A percentile compares a stretch with the other conserved stretches of the same genome.
These are phyloP conservation scores for Solanum sejunctum DNA, from an alignment of 257 asterid species.

Conservation along the genomic window DNA sequence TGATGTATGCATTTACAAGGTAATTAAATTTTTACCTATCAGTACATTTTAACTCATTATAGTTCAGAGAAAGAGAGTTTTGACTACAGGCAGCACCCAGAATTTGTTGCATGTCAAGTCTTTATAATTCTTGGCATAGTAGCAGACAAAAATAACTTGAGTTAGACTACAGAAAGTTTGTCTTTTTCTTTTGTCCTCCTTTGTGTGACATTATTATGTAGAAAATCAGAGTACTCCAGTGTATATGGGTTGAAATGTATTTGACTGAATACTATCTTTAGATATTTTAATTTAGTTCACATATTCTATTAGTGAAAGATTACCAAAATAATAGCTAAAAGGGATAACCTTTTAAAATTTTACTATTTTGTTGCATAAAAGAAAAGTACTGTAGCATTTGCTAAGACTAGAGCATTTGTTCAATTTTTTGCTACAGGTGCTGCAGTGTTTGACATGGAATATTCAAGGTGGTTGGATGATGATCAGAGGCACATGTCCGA, in stretches of 20 bases:
- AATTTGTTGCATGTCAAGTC: neutral
- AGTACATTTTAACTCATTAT: neutral
- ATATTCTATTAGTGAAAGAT: neutral
- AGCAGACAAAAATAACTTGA: neutral
- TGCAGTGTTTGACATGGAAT: conserved; percentile 83
- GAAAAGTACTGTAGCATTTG: neutral
- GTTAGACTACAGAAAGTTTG: neutral
- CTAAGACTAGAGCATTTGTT: neutral
- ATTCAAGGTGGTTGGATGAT: conserved; percentile 86
- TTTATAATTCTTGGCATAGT: neutral
- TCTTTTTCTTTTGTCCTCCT: neutral
- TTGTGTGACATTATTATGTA: neutral
- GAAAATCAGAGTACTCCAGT: neutral
- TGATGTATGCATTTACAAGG: neutral
- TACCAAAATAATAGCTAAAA: neutral
- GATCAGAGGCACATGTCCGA: conserved; percentile 75
- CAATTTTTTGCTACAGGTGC: conserved; percentile 41
- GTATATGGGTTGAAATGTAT: neutral
- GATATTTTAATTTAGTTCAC: neutral
- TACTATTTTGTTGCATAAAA: neutral
- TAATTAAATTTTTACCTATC: neutral
- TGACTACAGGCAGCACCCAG: neutral
- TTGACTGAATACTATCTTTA: neutral
- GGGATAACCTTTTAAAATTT: neutral
- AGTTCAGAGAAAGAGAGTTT: neutral